These are phyloP conservation scores for Solanum paucissectum DNA, from an alignment of 257 asterid genomes.

Conservation along the genomic window DNA sequence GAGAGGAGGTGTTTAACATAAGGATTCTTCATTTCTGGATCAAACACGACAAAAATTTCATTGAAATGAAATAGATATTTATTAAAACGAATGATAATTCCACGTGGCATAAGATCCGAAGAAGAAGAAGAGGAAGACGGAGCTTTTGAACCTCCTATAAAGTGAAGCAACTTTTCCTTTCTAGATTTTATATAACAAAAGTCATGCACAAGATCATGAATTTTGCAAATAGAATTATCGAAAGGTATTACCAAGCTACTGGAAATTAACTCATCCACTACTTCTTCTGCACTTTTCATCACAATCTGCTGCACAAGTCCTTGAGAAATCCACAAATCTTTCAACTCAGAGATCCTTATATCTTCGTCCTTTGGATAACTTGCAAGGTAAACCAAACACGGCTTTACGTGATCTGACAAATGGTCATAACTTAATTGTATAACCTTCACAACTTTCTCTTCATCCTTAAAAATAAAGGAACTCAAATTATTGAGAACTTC, in stretches of 20 bases:
- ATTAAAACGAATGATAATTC: neutral
- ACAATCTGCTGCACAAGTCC: slow-evolving; percentile 7
- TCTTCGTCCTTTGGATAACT: slow-evolving; percentile 2
- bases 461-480: neutral
- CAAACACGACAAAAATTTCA: neutral
- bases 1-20: neutral
- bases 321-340: slow-evolving; percentile 13
- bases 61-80: neutral
- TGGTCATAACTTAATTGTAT: slow-evolving; percentile 17
- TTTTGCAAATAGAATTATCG: too few species aligned
- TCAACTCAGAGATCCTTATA: slow-evolving; percentile 2
- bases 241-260: too few species aligned
- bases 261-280: too few species aligned
- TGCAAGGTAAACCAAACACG: slow-evolving; percentile 20
- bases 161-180: neutral
- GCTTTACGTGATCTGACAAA: slow-evolving; percentile 11
- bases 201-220: slow-evolving; percentile 8
- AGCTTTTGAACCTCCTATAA: neutral
- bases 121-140: neutral
- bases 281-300: too few species aligned
- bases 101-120: neutral
- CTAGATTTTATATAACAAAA: slow-evolving; percentile 7
- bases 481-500: neutral
- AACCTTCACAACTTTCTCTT: neutral
- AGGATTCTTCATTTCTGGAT: neutral